Evolutionary conservation across 208 protist species (phyloP).

Genomic region (Crithidia fasciculata): DNA sequence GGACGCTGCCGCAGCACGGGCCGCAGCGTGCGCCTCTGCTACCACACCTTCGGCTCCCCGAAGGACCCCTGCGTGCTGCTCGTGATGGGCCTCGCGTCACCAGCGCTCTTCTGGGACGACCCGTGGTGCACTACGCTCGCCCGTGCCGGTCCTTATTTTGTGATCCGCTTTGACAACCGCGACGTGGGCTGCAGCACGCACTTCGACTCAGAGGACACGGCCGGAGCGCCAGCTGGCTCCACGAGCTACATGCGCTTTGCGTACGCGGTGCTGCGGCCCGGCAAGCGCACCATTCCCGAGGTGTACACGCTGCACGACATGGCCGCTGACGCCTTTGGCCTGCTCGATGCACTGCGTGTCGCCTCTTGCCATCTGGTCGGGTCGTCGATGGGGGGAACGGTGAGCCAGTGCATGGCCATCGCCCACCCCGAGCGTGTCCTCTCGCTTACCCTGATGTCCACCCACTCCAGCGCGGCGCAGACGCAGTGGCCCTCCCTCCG

Average conservation of each 20-base stretch:
- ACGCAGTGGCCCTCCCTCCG: conserved; percentile 50
- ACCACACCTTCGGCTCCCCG: conserved; percentile 60
- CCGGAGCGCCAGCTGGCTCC: background rate
- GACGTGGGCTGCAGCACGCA: conserved; percentile 81
- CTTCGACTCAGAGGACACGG: conserved; percentile 36
- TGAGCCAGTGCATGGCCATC: conserved; percentile 69
- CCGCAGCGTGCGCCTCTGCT: conserved; percentile 60
- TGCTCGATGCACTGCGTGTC: conserved; percentile 56
- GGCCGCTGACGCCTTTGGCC: conserved; percentile 62
- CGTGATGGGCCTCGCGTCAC: conserved; percentile 64
- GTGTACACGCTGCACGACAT: conserved; percentile 68
- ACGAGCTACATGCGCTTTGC: conserved; percentile 25
- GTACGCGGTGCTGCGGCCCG: conserved; percentile 39
- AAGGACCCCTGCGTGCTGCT: conserved; percentile 50
- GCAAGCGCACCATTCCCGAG: conserved; percentile 38
- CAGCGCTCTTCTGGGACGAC: conserved; percentile 61
- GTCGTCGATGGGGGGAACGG: conserved; percentile 75
- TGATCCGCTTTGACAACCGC: conserved; percentile 83
- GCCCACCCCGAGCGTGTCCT: conserved; percentile 47
- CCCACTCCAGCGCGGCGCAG: conserved; percentile 36
- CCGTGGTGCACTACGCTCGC: conserved; percentile 51
- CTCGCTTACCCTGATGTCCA: conserved; percentile 58
- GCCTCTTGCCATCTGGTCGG: conserved; percentile 61
- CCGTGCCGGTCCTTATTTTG: conserved; percentile 42
- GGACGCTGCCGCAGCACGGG: conserved; percentile 61